Conservation (phyloP, 208 protist species). For the Trypanosoma congolense region DNA sequence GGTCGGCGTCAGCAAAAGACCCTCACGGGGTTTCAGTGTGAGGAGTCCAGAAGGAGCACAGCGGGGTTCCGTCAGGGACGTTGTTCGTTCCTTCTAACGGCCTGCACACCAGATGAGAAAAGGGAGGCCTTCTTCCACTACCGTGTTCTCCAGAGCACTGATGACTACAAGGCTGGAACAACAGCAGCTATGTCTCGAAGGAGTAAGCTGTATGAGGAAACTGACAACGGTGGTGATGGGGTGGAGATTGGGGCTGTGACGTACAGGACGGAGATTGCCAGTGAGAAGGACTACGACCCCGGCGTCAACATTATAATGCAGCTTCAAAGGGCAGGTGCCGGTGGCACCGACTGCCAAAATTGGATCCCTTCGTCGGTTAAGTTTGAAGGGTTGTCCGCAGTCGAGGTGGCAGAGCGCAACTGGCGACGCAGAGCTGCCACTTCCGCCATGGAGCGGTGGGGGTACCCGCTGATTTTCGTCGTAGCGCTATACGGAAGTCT, state of each 20-base stretch:
- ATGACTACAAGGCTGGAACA: background rate
- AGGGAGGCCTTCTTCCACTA: constrained; percentile 21
- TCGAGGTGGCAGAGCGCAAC: constrained; percentile 10
- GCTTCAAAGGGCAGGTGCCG: constrained; percentile 1
- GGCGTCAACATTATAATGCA: constrained; percentile 4
- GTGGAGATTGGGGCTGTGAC: constrained; percentile 10
- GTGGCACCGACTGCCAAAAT: background rate
- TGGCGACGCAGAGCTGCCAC: constrained; percentile 19
- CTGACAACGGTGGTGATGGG: background rate
- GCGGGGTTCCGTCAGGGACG: constrained; percentile 5
- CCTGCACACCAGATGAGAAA: background rate
- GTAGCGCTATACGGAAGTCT: constrained; percentile 31
- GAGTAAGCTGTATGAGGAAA: constrained; percentile 16
- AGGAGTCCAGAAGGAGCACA: constrained; percentile 14
- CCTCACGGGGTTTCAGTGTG: constrained; percentile 11
- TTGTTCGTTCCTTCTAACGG: constrained; percentile 12
- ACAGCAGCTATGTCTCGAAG: background rate
- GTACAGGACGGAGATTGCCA: background rate
- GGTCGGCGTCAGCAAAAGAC: background rate
- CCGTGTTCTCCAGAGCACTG: constrained; percentile 2
- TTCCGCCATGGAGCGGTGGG: constrained; percentile 31
- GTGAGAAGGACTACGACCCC: background rate
- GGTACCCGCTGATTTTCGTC: constrained; percentile 36
- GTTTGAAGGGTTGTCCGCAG: constrained; percentile 28
- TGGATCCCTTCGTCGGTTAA: constrained; percentile 24